Evolutionary conservation across 2,329 filamentous ascomycete species (phyloP), one percentile per base, ranked within the genome.

Genomic region (Septoria petroselini): DNA sequence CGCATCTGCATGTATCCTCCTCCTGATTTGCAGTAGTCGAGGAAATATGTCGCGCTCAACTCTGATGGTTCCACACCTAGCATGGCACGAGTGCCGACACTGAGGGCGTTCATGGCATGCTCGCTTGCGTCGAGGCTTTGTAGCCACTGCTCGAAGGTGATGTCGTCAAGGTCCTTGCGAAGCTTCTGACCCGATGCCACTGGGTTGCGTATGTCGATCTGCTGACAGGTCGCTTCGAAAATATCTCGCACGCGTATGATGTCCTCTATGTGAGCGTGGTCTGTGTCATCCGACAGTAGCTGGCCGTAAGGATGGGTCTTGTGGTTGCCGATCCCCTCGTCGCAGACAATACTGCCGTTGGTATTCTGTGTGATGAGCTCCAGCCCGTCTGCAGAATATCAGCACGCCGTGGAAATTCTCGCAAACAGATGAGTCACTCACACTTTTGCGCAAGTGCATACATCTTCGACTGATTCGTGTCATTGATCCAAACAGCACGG

Each of bases 401-500:
- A 45, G 42, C 18, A 31, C 3, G 3, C 23, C 9, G 5, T 27
- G 23, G 27, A 7, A n/a, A 15, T 2, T 27, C 2, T 12, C 4
- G 7, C 7, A 12, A 9, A 17, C 42, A 25, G 19, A 4, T 0
- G 6, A 7, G 2, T 11, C 14, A 35, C 31, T 27, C 9, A 45
- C 42, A 76, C 31, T 63, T 55, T 39, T 68, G 57, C 0, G 70
- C 70, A 6, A 78, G 61, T 0, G 61, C 66, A 54, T 64, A 73
- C 41, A 81, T 72, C 3, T 66, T 65, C 19, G 58, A 65, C 54
- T 83, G 79, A 42, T 73, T 78, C 1, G 67, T 73, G 44, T 81
- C 75, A 54, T 83, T 83, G 55, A 82, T 75, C 80, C 80, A 83
- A 0, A 77, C 78, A 0, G 78, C 80, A 2, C 80, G 80, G 0